Conservation (phyloP, 2,329 filamentous ascomycete genomes). For the Cordyceps fumosorosea region DNA sequence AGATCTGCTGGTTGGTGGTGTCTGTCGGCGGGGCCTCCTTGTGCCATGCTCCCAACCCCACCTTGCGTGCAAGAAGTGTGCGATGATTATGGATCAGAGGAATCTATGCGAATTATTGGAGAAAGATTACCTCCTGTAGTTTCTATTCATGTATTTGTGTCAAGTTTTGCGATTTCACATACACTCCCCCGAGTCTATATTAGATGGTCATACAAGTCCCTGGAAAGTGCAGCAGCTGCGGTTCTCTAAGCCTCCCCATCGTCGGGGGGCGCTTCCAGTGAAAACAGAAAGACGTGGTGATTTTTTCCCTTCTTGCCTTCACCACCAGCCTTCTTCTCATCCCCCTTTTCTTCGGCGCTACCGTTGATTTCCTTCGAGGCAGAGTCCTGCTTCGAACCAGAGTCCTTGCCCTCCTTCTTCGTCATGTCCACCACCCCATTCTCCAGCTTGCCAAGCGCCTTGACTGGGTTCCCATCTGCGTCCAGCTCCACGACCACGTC, state of each 20-base stretch:
- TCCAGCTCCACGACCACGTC: constrained; percentile 52
- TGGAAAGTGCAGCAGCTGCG: neutral
- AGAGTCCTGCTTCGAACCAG: constrained; percentile 12
- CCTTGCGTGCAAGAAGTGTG: neutral
- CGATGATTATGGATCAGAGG: neutral
- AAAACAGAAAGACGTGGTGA: constrained; percentile 28
- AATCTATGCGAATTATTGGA: neutral
- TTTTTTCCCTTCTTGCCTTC: constrained; percentile 17
- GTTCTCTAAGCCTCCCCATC: neutral
- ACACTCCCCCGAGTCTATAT: neutral
- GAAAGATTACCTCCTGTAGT: neutral
- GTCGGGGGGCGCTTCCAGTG: constrained; percentile 24
- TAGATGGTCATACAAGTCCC: neutral
- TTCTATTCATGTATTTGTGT: too few relatives aligned
- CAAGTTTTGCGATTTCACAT: too few relatives aligned
- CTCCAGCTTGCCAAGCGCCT: constrained; percentile 31
- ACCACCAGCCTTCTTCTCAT: constrained; percentile 14
- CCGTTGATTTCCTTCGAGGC: neutral
- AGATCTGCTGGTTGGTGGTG: neutral
- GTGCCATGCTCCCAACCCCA: neutral
- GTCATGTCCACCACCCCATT: constrained; percentile 32
- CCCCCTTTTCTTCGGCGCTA: constrained; percentile 13
- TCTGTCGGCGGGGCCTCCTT: neutral
- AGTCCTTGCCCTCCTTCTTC: constrained; percentile 21
- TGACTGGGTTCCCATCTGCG: constrained; percentile 38